Evolutionary conservation across 306 rosid genomes (phyloP).

Genomic region (barrel medic (Medicago truncatula)): MtrunA17r5.0-ANR NC_053045.1:58208501-58209000

Average conservation of each 20-base stretch:
- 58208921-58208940: not conserved
- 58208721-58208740: conserved; percentile 92
- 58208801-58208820: conserved; percentile 82
- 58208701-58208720: conserved; percentile 88
- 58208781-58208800: conserved; percentile 85
- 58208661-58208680: conserved; percentile 58
- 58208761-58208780: conserved; percentile 84
- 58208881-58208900: not conserved
- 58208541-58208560: conserved; percentile 6
- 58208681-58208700: conserved; percentile 84
- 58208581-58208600: conserved; percentile 22
- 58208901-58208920: not conserved
- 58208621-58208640: conserved; percentile 52
- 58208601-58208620: conserved; percentile 1
- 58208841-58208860: conserved; percentile 57
- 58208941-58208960: conserved; percentile 22
- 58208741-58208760: conserved; percentile 78
- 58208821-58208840: conserved; percentile 74
- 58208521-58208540: conserved; percentile 13
- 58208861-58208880: not conserved
- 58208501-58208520: conserved; percentile 9
- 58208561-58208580: conserved; percentile 14
- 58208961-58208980: conserved; percentile 27
- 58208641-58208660: conserved; percentile 65
- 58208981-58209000: not conserved